Base-by-base conservation (phyloP, 306 rosid species). In the Citrullus mucosospermus region DNA sequence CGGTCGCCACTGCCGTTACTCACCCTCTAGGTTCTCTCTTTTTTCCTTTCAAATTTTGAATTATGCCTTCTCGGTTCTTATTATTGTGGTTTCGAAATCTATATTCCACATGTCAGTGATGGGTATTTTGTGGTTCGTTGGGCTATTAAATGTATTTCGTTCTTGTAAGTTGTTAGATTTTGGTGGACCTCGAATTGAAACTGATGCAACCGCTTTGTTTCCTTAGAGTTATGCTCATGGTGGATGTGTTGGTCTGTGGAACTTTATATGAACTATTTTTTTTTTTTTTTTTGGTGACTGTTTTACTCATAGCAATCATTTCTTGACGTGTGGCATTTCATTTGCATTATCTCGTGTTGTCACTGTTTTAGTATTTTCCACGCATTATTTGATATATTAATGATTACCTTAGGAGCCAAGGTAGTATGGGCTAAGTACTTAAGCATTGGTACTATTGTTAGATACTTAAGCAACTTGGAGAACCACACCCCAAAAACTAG, bases 1-100 rank as follows among this genome's bases (percentile, higher is more conserved):
- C 97, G 3, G 84, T 88, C 54, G 96, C 97, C 48, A 89, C 97
- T 59, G 86, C 85, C 28, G 75, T 91, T 39, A 92, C 98, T 84
- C 97, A 92, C 68, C 97, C 98, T 78, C 58, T 95, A 83, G 98
- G 98, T 93, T n/a, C 0, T 38, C 18, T 30, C 36, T 41, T 3
- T 38, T 41, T 60, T 34, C n/a, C 16, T 28, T 6, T 44, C 7
- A 6, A 51, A 14, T 25, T 6, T 70, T 44, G n/a, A 46, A 70
- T 20, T 12, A 39, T 39, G 28, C 51, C 14, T 66, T 7, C 43
- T 12, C 38, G 18, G 75, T 44, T 2, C 4, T 22, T 70, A 34
- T n/a, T 67, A n/a, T 67, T n/a, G 28, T 22, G 56, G 55, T 6
- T 9, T n/a, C 1, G 54, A n/a, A 68, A 39, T 68, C 36, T 20